Conservation (phyloP, 495 filamentous ascomycete genomes). For the Aspergillus nanangensis region DNA sequence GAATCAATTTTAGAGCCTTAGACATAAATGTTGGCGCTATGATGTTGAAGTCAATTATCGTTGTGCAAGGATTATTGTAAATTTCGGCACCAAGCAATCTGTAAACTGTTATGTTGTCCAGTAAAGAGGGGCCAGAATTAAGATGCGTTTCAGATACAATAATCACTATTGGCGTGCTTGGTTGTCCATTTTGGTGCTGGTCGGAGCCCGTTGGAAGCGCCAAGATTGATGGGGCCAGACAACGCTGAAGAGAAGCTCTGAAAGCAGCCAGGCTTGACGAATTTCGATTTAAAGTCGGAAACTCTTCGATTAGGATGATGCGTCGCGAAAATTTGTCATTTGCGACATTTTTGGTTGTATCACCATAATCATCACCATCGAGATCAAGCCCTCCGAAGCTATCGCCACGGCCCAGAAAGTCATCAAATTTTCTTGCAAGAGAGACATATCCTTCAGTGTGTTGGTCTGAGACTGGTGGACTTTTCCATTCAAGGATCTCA, state of each 20-base stretch:
- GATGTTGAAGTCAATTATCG: constrained; percentile 83
- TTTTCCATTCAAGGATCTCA: constrained; percentile 85
- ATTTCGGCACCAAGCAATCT: constrained; percentile 83
- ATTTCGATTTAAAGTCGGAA: constrained; percentile 72
- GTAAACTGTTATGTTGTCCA: constrained; percentile 87
- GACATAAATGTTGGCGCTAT: constrained; percentile 83
- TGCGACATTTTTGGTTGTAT: constrained; percentile 1
- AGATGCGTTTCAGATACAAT: constrained; percentile 85
- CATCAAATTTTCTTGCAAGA: constrained; percentile 74
- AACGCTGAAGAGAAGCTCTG: constrained; percentile 66
- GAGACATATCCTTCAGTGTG: constrained; percentile 57
- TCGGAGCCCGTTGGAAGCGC: constrained; percentile 28
- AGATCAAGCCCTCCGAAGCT: constrained; percentile 74
- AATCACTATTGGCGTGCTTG: constrained; percentile 74
- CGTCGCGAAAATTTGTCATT: constrained; percentile 29
- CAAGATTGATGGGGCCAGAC: constrained; percentile 58
- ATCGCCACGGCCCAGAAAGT: constrained; percentile 77
- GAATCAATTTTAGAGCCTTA: constrained; percentile 73
- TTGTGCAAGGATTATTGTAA: constrained; percentile 67
- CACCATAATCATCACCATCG: constrained; percentile 1
- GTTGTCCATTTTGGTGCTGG: constrained; percentile 2
- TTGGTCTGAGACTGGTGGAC: constrained; percentile 60
- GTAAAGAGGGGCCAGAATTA: constrained; percentile 66
- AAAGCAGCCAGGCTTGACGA: constrained; percentile 69
- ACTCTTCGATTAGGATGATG: constrained; percentile 88